Evolutionary conservation across 345 rosid genomes (phyloP), one percentile per base, ranked within the genome.

Genomic region (Rhizophora mangle): DNA sequence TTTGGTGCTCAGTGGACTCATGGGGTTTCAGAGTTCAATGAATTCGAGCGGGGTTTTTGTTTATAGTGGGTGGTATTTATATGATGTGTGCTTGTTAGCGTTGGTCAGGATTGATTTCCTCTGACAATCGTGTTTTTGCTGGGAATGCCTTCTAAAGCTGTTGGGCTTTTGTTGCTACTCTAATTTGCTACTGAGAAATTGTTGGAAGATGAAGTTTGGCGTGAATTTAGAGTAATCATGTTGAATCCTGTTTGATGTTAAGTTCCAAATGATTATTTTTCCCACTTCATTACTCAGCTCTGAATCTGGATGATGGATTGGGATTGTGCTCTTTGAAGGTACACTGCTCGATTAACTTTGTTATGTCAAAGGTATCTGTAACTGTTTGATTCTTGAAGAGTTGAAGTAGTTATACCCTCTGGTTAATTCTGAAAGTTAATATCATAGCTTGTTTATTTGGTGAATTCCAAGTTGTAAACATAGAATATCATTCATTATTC

Each of bases 21-120:
- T 10, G 64, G 29, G 30, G 37, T 32, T 20, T 24, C 30, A 22
- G 47, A 37, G 34, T 62, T 70, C 36, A 54, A 63, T 70, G 21
- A 5, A 56, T 8, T 61, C 51, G 60, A 69, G 56, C 55, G 11
- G 56, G 63, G 63, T 11, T 71, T 71, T 37, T 22, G 5, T 21
- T 56, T 49, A 18, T 4, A n/a, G 57, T 29, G 24, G 8, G 31
- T 64, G 49, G 59, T n/a, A 63, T 54, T 46, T 18, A 1, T 46
- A 2, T 16, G 22, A 19, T 57, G 26, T 62, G 51, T 61, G 59
- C 59, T 55, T 54, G 13, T 2, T 39, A 39, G 46, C 59, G 15
- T 26, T 55, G 15, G 22, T 13, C 29, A 55, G 8, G 46, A 15
- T 2, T 39, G 46, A 8, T 39, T 39, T 39, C 46, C 46, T 31